A percentile compares a stretch with the other conserved stretches of the same genome.
Conservation (phyloP, 306 rosid genomes). For the Lathyrus oleraceus region DNA sequence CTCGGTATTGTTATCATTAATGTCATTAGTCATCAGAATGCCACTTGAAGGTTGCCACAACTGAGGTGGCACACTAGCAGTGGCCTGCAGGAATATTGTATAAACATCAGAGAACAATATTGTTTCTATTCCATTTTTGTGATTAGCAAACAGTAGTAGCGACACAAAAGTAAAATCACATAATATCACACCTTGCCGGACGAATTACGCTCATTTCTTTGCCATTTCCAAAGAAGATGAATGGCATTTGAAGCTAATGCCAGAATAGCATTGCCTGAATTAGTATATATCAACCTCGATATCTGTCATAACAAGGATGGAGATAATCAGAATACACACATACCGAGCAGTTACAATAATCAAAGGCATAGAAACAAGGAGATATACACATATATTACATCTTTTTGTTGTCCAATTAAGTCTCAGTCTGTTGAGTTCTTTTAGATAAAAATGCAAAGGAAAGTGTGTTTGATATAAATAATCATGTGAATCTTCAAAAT, state of each 20-base stretch:
- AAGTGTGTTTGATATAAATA: slow-evolving; percentile 1
- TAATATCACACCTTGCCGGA: slow-evolving; percentile 60
- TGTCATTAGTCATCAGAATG: slow-evolving; percentile 87
- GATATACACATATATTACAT: neutral
- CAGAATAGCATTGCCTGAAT: slow-evolving; percentile 86
- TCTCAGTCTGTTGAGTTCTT: neutral
- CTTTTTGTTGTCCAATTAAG: slow-evolving; percentile 14
- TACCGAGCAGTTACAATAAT: neutral
- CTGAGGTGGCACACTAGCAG: slow-evolving; percentile 79
- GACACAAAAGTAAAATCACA: slow-evolving; percentile 30
- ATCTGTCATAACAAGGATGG: slow-evolving; percentile 59
- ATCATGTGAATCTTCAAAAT: slow-evolving; percentile 10
- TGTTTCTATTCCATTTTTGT: slow-evolving; percentile 8
- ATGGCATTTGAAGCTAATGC: slow-evolving; percentile 94
- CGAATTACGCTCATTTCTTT: slow-evolving; percentile 77
- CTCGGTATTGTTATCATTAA: slow-evolving; percentile 70
- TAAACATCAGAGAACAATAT: slow-evolving; percentile 30
- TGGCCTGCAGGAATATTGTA: slow-evolving; percentile 62
- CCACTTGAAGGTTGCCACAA: slow-evolving; percentile 98
- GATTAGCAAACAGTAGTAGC: slow-evolving; percentile 13
- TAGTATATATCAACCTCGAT: slow-evolving; percentile 89
- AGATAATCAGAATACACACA: slow-evolving; percentile 24
- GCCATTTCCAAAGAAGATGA: slow-evolving; percentile 97
- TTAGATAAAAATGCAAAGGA: neutral
- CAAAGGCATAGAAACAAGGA: slow-evolving; percentile 13